Evolutionary conservation across 208 protist genomes (phyloP).

Genomic region (Phytomonas sp.): DNA sequence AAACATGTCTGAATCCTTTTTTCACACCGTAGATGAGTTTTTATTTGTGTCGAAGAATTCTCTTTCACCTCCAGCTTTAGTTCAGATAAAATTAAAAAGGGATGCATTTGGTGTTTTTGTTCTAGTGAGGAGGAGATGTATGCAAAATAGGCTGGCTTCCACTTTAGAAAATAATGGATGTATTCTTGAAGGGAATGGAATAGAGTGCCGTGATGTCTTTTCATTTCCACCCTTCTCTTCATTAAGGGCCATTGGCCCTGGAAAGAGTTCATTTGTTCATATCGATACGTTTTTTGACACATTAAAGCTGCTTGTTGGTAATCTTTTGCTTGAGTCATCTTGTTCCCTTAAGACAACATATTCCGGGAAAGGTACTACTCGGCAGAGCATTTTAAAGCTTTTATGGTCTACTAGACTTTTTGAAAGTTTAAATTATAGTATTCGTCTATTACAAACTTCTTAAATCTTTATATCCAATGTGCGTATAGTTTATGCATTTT

Average conservation of each 20-base stretch:
- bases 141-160: not conserved
- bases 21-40: not conserved
- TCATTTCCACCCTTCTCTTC: not conserved
- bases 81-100: conserved; percentile 1
- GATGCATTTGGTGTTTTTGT: not conserved
- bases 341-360: not conserved
- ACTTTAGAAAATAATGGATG: not conserved
- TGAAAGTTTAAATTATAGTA: conserved; percentile 4
- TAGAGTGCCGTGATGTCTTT: not conserved
- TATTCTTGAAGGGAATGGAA: not conserved
- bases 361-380: not conserved
- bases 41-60: not conserved
- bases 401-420: conserved; percentile 2
- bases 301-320: conserved; percentile 8
- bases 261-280: not conserved
- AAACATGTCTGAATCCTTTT: not conserved
- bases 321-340: conserved; percentile 1
- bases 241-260: not conserved
- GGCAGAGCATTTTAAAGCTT: not conserved
- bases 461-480: not conserved
- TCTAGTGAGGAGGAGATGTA: not conserved
- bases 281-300: conserved; percentile 1
- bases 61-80: conserved; percentile 3
- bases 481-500: not conserved
- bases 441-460: conserved; percentile 2